phyloP scores from a whole-genome alignment of 2,329 filamentous ascomycete species.

The Aspergillus cejpii region DNA sequence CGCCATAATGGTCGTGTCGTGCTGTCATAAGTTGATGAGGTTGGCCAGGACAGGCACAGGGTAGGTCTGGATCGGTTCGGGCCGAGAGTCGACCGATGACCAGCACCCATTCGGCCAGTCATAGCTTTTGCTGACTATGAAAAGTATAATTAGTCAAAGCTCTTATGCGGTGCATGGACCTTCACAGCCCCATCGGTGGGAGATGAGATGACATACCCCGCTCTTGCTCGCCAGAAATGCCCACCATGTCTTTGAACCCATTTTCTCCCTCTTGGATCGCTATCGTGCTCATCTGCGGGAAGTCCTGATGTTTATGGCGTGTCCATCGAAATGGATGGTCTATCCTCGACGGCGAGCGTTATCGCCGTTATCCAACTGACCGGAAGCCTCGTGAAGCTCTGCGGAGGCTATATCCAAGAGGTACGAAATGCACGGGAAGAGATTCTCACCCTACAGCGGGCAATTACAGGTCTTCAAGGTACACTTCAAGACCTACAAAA shows the following conservation, averaged over 20 bases:
- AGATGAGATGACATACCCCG: slow-evolving; percentile 6
- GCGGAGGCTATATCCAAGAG: slow-evolving; percentile 17
- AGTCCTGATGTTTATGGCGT: slow-evolving; percentile 6
- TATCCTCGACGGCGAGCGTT: slow-evolving; percentile 17
- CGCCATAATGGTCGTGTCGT: slow-evolving; percentile 20
- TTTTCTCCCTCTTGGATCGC: slow-evolving; percentile 4
- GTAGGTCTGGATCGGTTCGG: slow-evolving; percentile 10
- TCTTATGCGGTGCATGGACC: neutral
- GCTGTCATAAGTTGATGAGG: slow-evolving; percentile 17
- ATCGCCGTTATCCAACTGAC: slow-evolving; percentile 21
- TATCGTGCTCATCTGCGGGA: slow-evolving; percentile 5
- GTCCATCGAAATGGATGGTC: slow-evolving; percentile 5
- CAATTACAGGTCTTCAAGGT: slow-evolving; percentile 7
- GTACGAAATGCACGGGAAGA: slow-evolving; percentile 22
- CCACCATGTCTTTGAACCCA: slow-evolving; percentile 4
- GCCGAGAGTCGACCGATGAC: slow-evolving; percentile 9
- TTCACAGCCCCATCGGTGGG: neutral
- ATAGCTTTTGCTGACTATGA: slow-evolving; percentile 2
- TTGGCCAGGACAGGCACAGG: slow-evolving; percentile 2
- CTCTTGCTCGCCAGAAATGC: slow-evolving; percentile 9
- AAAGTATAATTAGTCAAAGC: slow-evolving; percentile 6
- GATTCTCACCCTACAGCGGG: slow-evolving; percentile 14
- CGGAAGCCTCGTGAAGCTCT: slow-evolving; percentile 17
- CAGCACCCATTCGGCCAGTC: neutral
- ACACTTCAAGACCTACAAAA: slow-evolving; percentile 13